phyloP scores from a whole-genome alignment of 176 grass and related monocot species.

The Cenchrus purpureus region DNA sequence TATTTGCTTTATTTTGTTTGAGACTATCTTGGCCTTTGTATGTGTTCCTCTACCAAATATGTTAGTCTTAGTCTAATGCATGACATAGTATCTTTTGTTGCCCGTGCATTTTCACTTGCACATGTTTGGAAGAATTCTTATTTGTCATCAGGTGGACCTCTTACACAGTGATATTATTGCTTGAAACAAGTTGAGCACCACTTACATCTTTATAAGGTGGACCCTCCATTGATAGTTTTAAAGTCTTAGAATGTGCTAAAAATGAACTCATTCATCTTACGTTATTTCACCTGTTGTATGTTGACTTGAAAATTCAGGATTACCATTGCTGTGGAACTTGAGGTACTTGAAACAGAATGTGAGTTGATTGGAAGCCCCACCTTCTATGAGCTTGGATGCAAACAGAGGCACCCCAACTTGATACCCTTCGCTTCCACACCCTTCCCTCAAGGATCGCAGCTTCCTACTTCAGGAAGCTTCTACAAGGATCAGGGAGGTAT shows the following conservation, averaged over 20 bases:
- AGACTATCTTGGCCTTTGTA: background rate
- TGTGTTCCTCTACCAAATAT: background rate
- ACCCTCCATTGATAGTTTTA: background rate
- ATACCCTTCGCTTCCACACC: background rate
- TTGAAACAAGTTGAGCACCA: background rate
- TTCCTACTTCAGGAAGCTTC: background rate
- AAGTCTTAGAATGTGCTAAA: background rate
- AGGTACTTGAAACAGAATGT: background rate
- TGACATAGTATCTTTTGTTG: background rate
- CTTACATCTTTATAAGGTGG: background rate
- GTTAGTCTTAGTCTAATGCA: background rate
- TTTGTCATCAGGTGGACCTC: background rate
- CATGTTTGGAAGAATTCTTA: background rate
- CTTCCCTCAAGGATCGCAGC: background rate
- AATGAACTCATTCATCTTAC: background rate
- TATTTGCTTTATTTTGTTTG: background rate
- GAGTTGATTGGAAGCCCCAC: slow-evolving; percentile 15
- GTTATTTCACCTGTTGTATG: background rate
- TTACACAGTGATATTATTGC: slow-evolving; percentile 8
- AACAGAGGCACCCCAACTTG: background rate
- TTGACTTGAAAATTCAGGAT: slow-evolving; percentile 18
- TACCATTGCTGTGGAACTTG: slow-evolving; percentile 13
- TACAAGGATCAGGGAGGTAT: background rate
- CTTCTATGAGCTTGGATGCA: background rate
- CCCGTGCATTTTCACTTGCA: background rate